Conservation (phyloP, 805 yeast genomes). For the Zygoascus tannicola region DNA sequence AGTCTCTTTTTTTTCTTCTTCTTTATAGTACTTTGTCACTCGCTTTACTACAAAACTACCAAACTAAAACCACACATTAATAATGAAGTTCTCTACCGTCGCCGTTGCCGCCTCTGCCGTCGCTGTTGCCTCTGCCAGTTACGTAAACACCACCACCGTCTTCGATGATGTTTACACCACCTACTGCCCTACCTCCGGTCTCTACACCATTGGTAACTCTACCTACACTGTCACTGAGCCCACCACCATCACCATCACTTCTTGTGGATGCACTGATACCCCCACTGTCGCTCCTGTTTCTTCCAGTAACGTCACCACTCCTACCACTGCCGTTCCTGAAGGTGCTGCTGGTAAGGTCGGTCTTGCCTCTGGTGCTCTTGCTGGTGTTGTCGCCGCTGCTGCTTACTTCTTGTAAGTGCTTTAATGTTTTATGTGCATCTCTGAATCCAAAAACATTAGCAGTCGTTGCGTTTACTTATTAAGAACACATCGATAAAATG, state of each 20-base stretch:
- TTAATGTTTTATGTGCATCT: background rate
- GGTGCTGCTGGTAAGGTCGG: constrained; percentile 17
- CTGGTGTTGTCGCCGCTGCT: constrained; percentile 44
- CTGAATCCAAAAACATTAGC: background rate
- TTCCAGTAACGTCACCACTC: constrained; percentile 15
- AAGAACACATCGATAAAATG: too few relatives aligned
- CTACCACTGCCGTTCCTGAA: constrained; percentile 28
- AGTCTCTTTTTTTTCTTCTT: constrained; percentile 5
- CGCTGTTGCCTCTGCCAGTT: constrained; percentile 16
- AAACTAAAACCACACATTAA: background rate
- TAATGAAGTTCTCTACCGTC: constrained; percentile 19
- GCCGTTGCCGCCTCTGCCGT: constrained; percentile 18
- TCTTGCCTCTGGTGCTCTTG: constrained; percentile 35
- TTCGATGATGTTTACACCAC: constrained; percentile 32
- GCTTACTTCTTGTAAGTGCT: constrained; percentile 38
- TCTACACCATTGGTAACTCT: constrained; percentile 23
- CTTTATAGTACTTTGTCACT: constrained; percentile 14
- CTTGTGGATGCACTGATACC: constrained; percentile 18
- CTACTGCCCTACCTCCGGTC: constrained; percentile 75
- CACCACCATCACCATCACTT: constrained; percentile 5
- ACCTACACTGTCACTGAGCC: constrained; percentile 24
- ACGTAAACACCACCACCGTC: constrained; percentile 33
- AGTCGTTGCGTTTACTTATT: background rate
- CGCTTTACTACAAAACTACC: constrained; percentile 9
- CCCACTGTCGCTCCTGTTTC: constrained; percentile 12